Evolutionary conservation across 208 protist species (phyloP).

Genomic region (Leptomonas pyrrhocoris): DNA sequence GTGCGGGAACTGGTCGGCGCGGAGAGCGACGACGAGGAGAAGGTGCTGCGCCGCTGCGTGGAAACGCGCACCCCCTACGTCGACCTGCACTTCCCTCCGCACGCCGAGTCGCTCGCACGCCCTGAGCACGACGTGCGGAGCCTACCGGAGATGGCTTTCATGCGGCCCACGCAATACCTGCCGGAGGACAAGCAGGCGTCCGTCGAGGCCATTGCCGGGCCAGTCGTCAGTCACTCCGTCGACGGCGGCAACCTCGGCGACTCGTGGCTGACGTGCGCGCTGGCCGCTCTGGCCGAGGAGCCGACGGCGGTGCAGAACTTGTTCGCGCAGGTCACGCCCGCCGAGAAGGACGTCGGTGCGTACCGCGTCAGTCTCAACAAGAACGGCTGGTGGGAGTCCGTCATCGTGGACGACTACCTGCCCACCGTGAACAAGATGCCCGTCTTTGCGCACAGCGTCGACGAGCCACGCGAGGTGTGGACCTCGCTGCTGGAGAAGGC

Average conservation of each 20-base stretch:
- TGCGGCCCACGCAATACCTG: slow-evolving; percentile 37
- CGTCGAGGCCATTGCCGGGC: slow-evolving; percentile 34
- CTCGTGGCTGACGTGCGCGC: slow-evolving; percentile 63
- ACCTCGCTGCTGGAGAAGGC: slow-evolving; percentile 80
- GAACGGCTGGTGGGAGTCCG: slow-evolving; percentile 63
- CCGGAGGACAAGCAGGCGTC: slow-evolving; percentile 19
- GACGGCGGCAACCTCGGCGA: slow-evolving; percentile 64
- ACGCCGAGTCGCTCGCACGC: slow-evolving; percentile 29
- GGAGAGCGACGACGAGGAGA: slow-evolving; percentile 43
- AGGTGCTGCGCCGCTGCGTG: slow-evolving; percentile 41
- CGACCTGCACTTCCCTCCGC: slow-evolving; percentile 51
- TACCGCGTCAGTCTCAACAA: slow-evolving; percentile 67
- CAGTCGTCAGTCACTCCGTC: slow-evolving; percentile 51
- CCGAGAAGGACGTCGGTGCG: slow-evolving; percentile 47
- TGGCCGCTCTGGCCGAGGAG: slow-evolving; percentile 46
- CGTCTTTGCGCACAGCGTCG: slow-evolving; percentile 34
- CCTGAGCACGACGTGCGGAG: slow-evolving; percentile 40
- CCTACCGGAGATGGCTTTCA: slow-evolving; percentile 44
- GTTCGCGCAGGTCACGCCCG: slow-evolving; percentile 19
- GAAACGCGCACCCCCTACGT: slow-evolving; percentile 39
- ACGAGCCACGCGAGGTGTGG: slow-evolving; percentile 68
- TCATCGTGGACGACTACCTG: slow-evolving; percentile 72
- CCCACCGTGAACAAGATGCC: slow-evolving; percentile 41
- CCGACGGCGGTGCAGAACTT: slow-evolving; percentile 29
- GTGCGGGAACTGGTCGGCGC: slow-evolving; percentile 32